Percentiles rank a stretch among this genome's conserved stretches.
Conservation (phyloP, 139 green algal genomes). For the Trebouxia sp. region DNA sequence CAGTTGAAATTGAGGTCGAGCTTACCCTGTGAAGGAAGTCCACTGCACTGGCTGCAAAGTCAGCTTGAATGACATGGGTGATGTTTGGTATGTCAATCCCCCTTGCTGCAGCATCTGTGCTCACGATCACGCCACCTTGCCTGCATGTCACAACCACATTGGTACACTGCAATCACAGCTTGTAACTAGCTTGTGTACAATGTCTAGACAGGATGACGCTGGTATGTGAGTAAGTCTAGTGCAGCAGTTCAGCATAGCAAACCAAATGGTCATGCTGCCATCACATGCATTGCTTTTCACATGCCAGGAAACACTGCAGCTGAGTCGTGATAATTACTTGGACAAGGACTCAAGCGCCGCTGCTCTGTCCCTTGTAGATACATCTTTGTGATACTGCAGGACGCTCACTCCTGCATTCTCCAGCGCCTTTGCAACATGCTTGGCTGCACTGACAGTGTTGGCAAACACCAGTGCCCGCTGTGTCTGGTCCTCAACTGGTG, state of each 20-base stretch:
- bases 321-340: not conserved
- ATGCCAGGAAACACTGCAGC: not conserved
- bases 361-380: constrained; percentile 47
- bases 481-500: constrained; percentile 3
- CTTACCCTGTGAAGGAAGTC: constrained; percentile 92
- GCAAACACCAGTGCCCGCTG: constrained; percentile 86
- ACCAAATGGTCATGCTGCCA: too few relatives aligned
- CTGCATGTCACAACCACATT: not conserved
- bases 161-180: too few relatives aligned
- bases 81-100: constrained; percentile 88
- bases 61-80: constrained; percentile 81
- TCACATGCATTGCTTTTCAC: too few relatives aligned
- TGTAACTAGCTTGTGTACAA: too few relatives aligned
- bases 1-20: not conserved
- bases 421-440: constrained; percentile 51
- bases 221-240: too few relatives aligned
- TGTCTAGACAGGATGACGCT: too few relatives aligned
- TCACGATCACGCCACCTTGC: constrained; percentile 80
- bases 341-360: not conserved
- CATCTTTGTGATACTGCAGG: constrained; percentile 59
- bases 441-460: constrained; percentile 54
- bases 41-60: constrained; percentile 92
- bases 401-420: constrained; percentile 30
- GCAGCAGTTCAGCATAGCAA: too few relatives aligned
- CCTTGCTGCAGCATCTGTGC: constrained; percentile 89